Base-by-base conservation (phyloP, 768 basidiomycete genomes). In the Hypholoma sublateritium region DNA sequence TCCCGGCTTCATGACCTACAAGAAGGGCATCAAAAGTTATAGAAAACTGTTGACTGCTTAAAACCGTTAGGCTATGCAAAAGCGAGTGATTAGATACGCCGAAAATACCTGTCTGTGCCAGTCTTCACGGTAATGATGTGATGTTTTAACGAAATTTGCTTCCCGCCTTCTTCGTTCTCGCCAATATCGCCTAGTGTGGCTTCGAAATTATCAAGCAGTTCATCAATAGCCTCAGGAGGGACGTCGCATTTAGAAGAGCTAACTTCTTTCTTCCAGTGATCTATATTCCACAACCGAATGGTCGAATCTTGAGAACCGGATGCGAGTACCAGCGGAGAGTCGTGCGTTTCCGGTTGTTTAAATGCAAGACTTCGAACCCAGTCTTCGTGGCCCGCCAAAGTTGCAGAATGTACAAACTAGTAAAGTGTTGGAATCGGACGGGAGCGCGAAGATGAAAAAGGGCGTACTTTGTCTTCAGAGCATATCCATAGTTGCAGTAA, bases 261-360 rank as follows among this genome's bases (percentile, higher is more conserved):
- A 35, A 62, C 53, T 53, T 72, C 59, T 57, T 74, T 75, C 41
- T 67, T 70, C 32, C 84, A 69, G 16, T 74, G 66, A 43, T 88
- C 84, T 59, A 99, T 85, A 56, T 86, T 87, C 97, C 97, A 99
- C 4, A 98, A 74, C 39, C 97, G 87, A 52, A 98, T 91, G 25
- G 91, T 95, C 7, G 87, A 85, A 68, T 99, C 97, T 72, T 98
- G 97, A 8, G 95, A 95, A 1, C 94, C 97, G 21, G 95, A 95
- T 1, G 97, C 95, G 36, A 99, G 78, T 0, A 89, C 68, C 7
- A 98, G 77, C 28, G 79, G 73, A n/a, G 78, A 74, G 1, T 70
- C 65, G 3, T 68, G 58, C 4, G 64, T 59, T 16, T 54, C 45
- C 11, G 77, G 71, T 0, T 63, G 42, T 44, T 76, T 76, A 69